Evolutionary conservation across 2,329 filamentous ascomycete genomes (phyloP), one percentile per base, ranked within the genome.

Genomic region (Hysterium pulicare): DNA sequence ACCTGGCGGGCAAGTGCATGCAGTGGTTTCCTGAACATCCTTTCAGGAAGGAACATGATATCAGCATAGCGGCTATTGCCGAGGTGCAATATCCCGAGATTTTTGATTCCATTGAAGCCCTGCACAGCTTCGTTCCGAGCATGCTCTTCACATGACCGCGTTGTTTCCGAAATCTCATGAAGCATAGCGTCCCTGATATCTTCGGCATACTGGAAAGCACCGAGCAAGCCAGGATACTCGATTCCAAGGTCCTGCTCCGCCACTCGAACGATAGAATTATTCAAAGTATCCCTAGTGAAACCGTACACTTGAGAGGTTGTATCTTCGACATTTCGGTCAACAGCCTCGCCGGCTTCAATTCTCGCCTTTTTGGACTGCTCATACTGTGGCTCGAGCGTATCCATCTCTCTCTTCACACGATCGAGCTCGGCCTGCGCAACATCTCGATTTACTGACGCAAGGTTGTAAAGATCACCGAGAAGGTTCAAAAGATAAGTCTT

Each of bases 401-500:
- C 75, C 15, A 98, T 76, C 58, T 96, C 90, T 51, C 79, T 78
- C 6, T 80, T 85, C 2, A 97, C 88, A 21, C 90, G 81, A 45
- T 93, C 82, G 10, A 97, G 74, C 66, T 98, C 93, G 7, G 83
- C 78, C 55, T 89, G 82, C 2, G 90, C 90, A 21, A 96, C 85
- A 51, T 95, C 88, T 20, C 83, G 77, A 65, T 98, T 98, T 55
- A 95, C 88, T 0, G 77, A 82, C 4, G 91, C 91, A 32, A 98
- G 75, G 3, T 82, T 84, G 59, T 89, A 76, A 45, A 98, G 76
- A 59, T 98, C 93, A 54, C 88, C 86, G 24, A 98, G 77, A 20
- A 97, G 85, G 65, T 98, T 98, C 57, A 95, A 74, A 1, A 98
- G 80, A 61, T 98, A 98, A 2, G 91, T 97, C 69, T 90, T 90